Conservation (phyloP, 768 basidiomycete genomes). For the Thelephora aurantiotincta region DNA sequence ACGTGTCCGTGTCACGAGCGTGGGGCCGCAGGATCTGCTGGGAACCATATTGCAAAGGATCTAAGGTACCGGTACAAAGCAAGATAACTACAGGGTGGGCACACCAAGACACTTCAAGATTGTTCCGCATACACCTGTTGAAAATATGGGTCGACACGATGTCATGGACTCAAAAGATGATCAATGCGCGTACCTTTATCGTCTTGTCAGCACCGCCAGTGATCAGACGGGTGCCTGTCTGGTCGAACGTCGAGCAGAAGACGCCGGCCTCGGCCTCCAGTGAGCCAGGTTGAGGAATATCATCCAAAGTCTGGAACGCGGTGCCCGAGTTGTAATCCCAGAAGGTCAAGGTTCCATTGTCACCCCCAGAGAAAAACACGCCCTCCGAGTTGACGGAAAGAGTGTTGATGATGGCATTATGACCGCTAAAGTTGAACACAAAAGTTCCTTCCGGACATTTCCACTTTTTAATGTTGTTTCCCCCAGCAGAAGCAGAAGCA, state of each 20-base stretch:
- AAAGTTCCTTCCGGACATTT: constrained; percentile 94
- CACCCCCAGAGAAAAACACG: constrained; percentile 97
- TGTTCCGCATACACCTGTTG: constrained; percentile 59
- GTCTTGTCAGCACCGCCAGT: constrained; percentile 99
- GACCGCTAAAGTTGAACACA: constrained; percentile 92
- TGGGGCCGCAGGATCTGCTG: background rate
- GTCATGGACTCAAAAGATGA: constrained; percentile 1
- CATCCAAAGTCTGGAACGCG: constrained; percentile 89
- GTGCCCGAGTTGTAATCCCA: constrained; percentile 95
- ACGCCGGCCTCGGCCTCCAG: constrained; percentile 95
- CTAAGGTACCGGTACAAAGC: background rate
- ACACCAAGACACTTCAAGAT: constrained; percentile 36
- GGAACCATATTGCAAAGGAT: background rate
- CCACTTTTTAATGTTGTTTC: constrained; percentile 99
- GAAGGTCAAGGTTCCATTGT: constrained; percentile 81
- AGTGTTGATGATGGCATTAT: constrained; percentile 97
- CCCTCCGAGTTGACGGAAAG: constrained; percentile 89
- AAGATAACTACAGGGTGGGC: background rate
- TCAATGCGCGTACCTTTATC: constrained; percentile 58
- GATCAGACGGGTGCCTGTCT: constrained; percentile 86
- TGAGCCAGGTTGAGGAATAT: constrained; percentile 93
- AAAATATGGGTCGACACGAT: background rate
- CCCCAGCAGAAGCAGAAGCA: constrained; percentile 91
- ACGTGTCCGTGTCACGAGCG: background rate
- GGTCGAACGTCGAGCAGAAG: constrained; percentile 94